Evolutionary conservation across 148 eudicot genomes (phyloP).

Genomic region (Vaccinium myrtillus): DNA sequence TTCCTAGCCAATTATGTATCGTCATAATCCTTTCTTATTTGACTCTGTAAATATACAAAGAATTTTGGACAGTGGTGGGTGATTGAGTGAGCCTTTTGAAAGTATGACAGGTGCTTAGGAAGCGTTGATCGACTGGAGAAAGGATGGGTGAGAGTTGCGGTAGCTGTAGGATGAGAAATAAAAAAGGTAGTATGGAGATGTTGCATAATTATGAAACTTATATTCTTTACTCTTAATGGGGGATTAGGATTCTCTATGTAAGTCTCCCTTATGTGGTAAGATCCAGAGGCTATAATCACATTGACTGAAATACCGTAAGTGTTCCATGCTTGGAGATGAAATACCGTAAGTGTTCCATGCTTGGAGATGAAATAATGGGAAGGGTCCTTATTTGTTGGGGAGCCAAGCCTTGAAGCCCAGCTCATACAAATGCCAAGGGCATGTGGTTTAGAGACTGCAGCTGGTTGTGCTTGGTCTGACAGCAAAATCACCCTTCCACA

Average conservation of each 20-base stretch:
- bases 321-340: neutral
- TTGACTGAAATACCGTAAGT: neutral
- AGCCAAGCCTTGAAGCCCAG: neutral
- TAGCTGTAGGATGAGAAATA: neutral
- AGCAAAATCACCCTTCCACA: neutral
- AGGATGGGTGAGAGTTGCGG: neutral
- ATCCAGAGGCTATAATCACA: neutral
- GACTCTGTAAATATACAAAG: neutral
- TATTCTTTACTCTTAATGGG: neutral
- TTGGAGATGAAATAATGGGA: neutral
- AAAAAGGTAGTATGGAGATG: neutral
- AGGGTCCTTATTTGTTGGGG: neutral
- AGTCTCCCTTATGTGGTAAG: neutral
- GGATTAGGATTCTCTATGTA: neutral
- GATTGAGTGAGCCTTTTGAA: neutral
- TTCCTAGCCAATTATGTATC: neutral
- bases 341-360: neutral
- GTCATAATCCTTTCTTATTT: neutral
- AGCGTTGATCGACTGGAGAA: no score
- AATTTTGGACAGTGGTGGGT: neutral
- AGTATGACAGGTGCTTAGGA: no score
- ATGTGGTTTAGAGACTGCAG: neutral
- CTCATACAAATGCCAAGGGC: neutral
- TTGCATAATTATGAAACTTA: neutral
- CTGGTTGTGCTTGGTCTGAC: conserved; percentile 4